Evolutionary conservation across 2,329 filamentous ascomycete genomes (phyloP), one percentile per base, ranked within the genome.

Genomic region (Phialemoniopsis sp.): DNA sequence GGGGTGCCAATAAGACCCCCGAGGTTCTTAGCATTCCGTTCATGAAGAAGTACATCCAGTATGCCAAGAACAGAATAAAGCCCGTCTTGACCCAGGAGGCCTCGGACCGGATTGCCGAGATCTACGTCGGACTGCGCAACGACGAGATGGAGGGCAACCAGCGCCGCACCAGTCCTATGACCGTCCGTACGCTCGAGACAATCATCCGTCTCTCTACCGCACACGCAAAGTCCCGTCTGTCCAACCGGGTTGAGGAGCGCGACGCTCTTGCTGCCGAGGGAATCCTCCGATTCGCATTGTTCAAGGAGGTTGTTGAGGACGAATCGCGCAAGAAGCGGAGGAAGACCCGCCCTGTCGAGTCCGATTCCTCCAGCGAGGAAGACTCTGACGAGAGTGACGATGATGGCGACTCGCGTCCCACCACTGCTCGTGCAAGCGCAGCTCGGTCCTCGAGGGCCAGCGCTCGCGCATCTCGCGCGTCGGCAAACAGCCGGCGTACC

Each of bases 21-120:
- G 89, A 96, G 60, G 87, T 98, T 13, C 72, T 98, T 39, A 95
- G 87, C 66, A 96, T 98, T 44, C 87, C 90, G 0, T 98, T 98
- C 66, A 89, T 98, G 72, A 98, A 98, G 70, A 98, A 98, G 67
- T 98, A 96, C 63, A 94, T 98, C 34, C 93, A 98, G 59, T 98
- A 98, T 62, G 89, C 93, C 48, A 98, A 98, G 70, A 86, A 80
- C 29, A 76, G 93, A 57, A 78, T 95, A 55, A 94, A 89, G 75
- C 93, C 93, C 0, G 72, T 95, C 31, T 70, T 98, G 45, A 95
- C 90, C 0, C 89, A 93, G 57, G 89, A 89, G 33, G 91, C 93
- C 6, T 88, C 89, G 10, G 89, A 96, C 51, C 87, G 94, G 47
- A 95, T 98, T 55, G 83, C 90, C 29, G 79, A 88, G 26, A 87